Conservation (phyloP, 2,329 filamentous ascomycete genomes). For the Xylaria arbuscula region DNA sequence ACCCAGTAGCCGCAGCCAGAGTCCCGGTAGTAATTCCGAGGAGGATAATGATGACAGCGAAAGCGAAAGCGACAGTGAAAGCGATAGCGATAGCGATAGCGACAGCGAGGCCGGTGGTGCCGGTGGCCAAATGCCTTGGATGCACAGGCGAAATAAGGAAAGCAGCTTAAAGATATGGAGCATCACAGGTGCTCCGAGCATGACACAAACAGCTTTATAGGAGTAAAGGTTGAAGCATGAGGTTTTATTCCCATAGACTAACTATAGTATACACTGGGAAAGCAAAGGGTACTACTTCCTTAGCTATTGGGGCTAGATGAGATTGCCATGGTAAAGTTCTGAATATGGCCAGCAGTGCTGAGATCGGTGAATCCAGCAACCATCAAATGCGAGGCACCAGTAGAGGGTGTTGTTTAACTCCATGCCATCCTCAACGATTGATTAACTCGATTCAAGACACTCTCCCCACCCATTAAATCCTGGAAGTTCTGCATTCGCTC, state of each 20-base stretch:
- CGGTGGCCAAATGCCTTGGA: conserved; percentile 38
- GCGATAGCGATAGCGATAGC: conserved; percentile 31
- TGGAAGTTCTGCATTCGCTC: conserved; percentile 64
- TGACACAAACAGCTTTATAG: conserved; percentile 6
- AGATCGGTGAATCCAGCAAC: conserved; percentile 26
- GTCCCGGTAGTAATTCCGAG: conserved; percentile 6
- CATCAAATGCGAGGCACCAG: conserved; percentile 6
- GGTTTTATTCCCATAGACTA: conserved; percentile 18
- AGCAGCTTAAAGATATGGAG: conserved; percentile 62
- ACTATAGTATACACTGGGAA: neutral
- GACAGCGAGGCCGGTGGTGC: conserved; percentile 27
- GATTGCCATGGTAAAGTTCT: neutral
- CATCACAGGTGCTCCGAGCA: conserved; percentile 42
- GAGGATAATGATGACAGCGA: conserved; percentile 16
- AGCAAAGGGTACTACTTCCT: neutral
- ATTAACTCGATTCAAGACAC: conserved; percentile 64
- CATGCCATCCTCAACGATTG: conserved; percentile 62
- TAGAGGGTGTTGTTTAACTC: conserved; percentile 49
- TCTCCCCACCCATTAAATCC: conserved; percentile 63
- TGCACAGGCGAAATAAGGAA: conserved; percentile 51
- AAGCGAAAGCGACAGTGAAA: conserved; percentile 27
- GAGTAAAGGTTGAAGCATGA: conserved; percentile 11
- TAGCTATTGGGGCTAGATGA: neutral
- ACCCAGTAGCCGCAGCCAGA: conserved; percentile 8
- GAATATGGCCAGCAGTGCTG: conserved; percentile 16